These are phyloP conservation scores for Entonaema liquescens DNA, from an alignment of 495 filamentous ascomycete species.

Conservation along the genomic window DNA sequence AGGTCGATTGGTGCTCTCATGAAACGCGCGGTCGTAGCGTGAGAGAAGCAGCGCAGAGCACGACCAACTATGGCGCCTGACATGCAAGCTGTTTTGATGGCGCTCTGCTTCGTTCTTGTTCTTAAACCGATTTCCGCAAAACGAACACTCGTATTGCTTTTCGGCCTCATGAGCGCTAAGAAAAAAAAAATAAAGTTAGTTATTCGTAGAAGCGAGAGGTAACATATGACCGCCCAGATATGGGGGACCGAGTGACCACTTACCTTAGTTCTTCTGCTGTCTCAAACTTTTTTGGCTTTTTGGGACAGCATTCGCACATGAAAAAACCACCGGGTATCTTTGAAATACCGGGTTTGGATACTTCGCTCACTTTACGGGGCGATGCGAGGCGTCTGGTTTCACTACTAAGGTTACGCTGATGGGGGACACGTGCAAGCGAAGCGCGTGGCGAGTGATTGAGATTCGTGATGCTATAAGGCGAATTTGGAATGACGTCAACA, in stretches of 20 bases:
- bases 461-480: slow-evolving; percentile 67
- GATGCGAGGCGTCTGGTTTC: slow-evolving; percentile 55
- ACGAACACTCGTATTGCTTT: slow-evolving; percentile 94
- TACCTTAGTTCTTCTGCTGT: slow-evolving; percentile 85
- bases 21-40: slow-evolving; percentile 82
- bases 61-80: slow-evolving; percentile 96
- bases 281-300: slow-evolving; percentile 98
- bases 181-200: slow-evolving; percentile 27
- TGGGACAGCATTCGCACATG: slow-evolving; percentile 97
- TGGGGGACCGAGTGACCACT: slow-evolving; percentile 45
- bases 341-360: slow-evolving; percentile 53
- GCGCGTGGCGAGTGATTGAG: slow-evolving; percentile 69
- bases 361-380: slow-evolving; percentile 58
- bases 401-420: slow-evolving; percentile 56
- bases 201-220: slow-evolving; percentile 10
- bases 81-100: slow-evolving; percentile 95
- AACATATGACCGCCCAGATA: not conserved
- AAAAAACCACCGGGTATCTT: slow-evolving; percentile 62
- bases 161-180: slow-evolving; percentile 79
- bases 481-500: slow-evolving; percentile 58
- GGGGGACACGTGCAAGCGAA: slow-evolving; percentile 57
- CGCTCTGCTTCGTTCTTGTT: slow-evolving; percentile 99
- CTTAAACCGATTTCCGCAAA: slow-evolving; percentile 95
- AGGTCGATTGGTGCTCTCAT: slow-evolving; percentile 70
- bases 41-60: slow-evolving; percentile 78